phyloP scores from a whole-genome alignment of 148 eudicot species.

The Gaultheria prostrata region DNA sequence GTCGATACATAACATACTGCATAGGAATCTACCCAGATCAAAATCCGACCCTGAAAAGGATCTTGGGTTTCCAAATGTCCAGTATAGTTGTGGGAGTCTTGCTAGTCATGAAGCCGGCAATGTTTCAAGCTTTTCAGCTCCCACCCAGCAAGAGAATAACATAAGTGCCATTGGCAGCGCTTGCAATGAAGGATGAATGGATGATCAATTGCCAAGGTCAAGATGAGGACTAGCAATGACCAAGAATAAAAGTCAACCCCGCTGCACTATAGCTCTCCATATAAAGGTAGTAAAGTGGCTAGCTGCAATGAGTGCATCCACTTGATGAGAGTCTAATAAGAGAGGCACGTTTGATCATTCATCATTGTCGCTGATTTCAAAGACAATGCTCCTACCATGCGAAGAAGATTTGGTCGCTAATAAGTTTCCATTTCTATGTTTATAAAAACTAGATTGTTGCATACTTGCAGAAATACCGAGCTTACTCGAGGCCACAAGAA shows the following conservation, averaged over 20 bases:
- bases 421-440: slow-evolving; percentile 21
- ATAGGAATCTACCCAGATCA: background rate
- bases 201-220: background rate
- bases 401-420: slow-evolving; percentile 25
- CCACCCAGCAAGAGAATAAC: background rate
- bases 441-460: slow-evolving; percentile 30
- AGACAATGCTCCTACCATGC: slow-evolving; percentile 38
- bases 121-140: background rate
- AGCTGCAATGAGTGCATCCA: background rate
- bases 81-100: background rate
- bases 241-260: background rate
- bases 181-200: background rate
- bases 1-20: background rate
- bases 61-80: background rate
- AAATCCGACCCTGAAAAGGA: background rate
- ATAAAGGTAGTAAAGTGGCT: background rate
- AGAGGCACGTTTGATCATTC: slow-evolving; percentile 25
- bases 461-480: slow-evolving; percentile 28
- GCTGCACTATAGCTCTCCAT: background rate
- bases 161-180: background rate
- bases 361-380: slow-evolving; percentile 46
- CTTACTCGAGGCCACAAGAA: slow-evolving; percentile 45
- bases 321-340: background rate
- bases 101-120: background rate
- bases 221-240: background rate